A percentile compares a stretch with the other conserved stretches of the same genome.
Conservation (phyloP, 1,284 basidiomycete species). For the Austroboletus rostrupii region DNA sequence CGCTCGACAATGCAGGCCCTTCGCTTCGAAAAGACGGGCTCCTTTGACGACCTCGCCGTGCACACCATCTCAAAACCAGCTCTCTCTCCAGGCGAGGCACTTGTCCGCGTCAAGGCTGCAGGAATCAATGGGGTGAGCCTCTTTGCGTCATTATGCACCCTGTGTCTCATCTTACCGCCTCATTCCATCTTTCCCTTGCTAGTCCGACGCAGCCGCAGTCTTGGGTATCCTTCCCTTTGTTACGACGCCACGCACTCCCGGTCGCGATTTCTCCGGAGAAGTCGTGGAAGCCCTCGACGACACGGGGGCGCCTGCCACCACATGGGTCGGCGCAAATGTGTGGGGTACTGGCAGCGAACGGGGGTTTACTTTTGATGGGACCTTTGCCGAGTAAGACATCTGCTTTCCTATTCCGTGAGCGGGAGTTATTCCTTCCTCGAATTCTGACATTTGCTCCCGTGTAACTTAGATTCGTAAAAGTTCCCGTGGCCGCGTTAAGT, state of each 20-base stretch:
- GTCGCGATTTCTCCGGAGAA: constrained; percentile 33
- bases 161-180: no score
- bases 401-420: no score
- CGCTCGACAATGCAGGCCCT: constrained; percentile 29
- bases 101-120: constrained; percentile 30
- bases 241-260: constrained; percentile 28
- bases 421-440: background rate
- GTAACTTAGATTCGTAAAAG: constrained; percentile 24
- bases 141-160: background rate
- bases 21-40: constrained; percentile 30
- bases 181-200: background rate
- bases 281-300: constrained; percentile 30
- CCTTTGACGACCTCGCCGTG: constrained; percentile 25
- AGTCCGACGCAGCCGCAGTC: constrained; percentile 31
- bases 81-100: constrained; percentile 30
- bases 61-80: constrained; percentile 21
- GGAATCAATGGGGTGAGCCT: constrained; percentile 31
- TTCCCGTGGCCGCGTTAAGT: constrained; percentile 28
- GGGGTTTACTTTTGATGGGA: constrained; percentile 32
- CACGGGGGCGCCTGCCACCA: constrained; percentile 12
- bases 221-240: constrained; percentile 30
- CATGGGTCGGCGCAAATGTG: constrained; percentile 29
- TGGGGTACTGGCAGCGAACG: constrained; percentile 33
- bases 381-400: constrained; percentile 31
- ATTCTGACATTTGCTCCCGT: background rate